These are phyloP conservation scores for Melocanna baccifera DNA, from an alignment of 176 grass and related monocot species.

Conservation along the genomic window DNA sequence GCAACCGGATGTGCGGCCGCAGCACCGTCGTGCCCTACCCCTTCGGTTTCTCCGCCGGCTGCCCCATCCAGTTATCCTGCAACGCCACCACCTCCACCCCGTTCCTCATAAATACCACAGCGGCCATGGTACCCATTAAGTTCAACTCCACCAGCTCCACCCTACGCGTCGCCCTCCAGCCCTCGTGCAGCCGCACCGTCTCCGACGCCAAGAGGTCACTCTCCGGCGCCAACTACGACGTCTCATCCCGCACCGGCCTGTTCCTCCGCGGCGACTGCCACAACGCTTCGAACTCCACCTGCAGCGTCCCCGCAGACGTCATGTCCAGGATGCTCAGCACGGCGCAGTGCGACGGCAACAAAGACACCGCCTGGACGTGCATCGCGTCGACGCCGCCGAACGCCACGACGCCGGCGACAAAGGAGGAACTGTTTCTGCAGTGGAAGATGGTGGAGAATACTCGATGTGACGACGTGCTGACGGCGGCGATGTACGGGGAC, in stretches of 20 bases:
- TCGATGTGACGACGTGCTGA: slow-evolving; percentile 22
- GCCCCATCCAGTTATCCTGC: slow-evolving; percentile 41
- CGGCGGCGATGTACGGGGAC: neutral
- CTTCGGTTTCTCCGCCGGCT: slow-evolving; percentile 56
- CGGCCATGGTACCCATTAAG: neutral
- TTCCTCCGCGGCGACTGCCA: slow-evolving; percentile 30
- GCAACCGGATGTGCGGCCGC: slow-evolving; percentile 34
- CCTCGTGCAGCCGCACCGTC: slow-evolving; percentile 43
- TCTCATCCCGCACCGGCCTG: slow-evolving; percentile 36
- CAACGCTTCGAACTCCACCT: neutral
- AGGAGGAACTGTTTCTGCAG: neutral
- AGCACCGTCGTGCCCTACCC: slow-evolving; percentile 32
- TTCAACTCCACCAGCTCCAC: slow-evolving; percentile 18
- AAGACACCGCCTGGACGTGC: slow-evolving; percentile 14
- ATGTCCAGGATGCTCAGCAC: neutral
- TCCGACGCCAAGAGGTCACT: neutral
- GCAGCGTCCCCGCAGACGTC: neutral
- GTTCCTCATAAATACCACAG: neutral
- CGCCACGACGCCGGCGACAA: accelerated
- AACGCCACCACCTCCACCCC: neutral
- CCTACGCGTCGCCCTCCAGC: slow-evolving; percentile 1
- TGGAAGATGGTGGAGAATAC: neutral
- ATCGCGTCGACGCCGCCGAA: neutral
- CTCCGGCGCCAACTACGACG: slow-evolving; percentile 34
- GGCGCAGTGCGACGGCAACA: neutral